Base-by-base conservation (phyloP, 495 filamentous ascomycete species). In the Stereocaulon alpinum region DNA sequence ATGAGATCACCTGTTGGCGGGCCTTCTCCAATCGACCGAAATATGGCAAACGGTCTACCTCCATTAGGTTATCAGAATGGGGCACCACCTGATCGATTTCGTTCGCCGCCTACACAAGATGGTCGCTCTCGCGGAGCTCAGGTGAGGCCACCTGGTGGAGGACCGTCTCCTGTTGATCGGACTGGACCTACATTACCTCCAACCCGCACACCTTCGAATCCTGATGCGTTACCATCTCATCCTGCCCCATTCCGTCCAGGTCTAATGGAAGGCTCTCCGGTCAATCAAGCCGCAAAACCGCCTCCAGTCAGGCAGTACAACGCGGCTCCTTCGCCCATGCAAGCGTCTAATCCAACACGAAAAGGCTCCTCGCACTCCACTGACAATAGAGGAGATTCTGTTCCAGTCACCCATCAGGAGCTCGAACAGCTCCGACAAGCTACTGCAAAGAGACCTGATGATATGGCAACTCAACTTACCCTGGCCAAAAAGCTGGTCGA, bases 401-500 rank as follows among this genome's bases (percentile, higher is more conserved):
- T 61, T 4, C 86, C 88, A 2, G 83, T 97, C 32, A 96, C 93
- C 0, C 71, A 74, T 7, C 78, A 84, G 18, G 93, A 96, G 70
- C 74, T 98, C 0, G 85, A 92, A 59, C 76, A 76, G 15, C 74
- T 96, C 6, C 84, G 87, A 40, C 78, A 79, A 54, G 72, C 74
- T n/a, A 80, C 82, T 29, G 83, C 82, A 64, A 75, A 73, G 22
- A 86, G 88, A 58, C 85, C 91, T 3, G 74, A 77, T 9, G 90
- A 96, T 58, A 80, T 84, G 40, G 78, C 77, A 55, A 77, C 82
- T 20, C 84, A 87, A 42, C 78, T 98, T 49, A 68, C 76, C 0
- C 75, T 96, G 1, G 91, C 89, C 2, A 89, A 93, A 74, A 91
- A 88, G 65, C 72, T 95, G 18, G 85, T 91, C 11, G 91, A 96